Evolutionary conservation across 257 asterid genomes (phyloP).

Genomic region (Paulownia fortunei): DNA sequence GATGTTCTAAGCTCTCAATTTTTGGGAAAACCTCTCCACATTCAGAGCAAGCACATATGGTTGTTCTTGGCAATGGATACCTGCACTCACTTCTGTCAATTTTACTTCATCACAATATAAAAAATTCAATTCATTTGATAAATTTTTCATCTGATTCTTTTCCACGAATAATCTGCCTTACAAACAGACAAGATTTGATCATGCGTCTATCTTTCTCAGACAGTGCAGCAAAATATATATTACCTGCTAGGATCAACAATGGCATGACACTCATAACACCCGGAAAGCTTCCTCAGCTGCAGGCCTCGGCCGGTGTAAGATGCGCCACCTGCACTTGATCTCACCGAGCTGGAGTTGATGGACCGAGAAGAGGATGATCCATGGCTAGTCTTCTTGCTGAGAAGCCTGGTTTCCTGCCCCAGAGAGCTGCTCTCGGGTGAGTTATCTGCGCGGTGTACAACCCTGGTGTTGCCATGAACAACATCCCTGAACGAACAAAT

Average conservation of each 20-base stretch:
- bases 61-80: constrained; percentile 81
- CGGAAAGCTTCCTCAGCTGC: constrained; percentile 86
- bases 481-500: constrained; percentile 72
- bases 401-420: constrained; percentile 70
- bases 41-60: constrained; percentile 76
- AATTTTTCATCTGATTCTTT: background rate
- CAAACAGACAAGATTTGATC: too few relatives aligned
- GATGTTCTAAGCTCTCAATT: constrained; percentile 88
- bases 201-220: too few relatives aligned
- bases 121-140: background rate
- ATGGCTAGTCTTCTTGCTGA: constrained; percentile 48
- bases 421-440: constrained; percentile 66
- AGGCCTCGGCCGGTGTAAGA: constrained; percentile 55
- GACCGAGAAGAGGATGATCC: constrained; percentile 53
- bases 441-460: constrained; percentile 78
- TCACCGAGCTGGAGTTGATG: constrained; percentile 28
- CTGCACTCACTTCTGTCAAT: constrained; percentile 31
- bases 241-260: constrained; percentile 86
- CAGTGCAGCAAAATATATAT: background rate
- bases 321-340: constrained; percentile 40
- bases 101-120: background rate
- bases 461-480: constrained; percentile 64
- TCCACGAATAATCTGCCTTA: too few relatives aligned
- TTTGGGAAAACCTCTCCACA: constrained; percentile 95
- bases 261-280: constrained; percentile 90